phyloP scores from a whole-genome alignment of 331 rosid species.

The Malus hybrid region DNA sequence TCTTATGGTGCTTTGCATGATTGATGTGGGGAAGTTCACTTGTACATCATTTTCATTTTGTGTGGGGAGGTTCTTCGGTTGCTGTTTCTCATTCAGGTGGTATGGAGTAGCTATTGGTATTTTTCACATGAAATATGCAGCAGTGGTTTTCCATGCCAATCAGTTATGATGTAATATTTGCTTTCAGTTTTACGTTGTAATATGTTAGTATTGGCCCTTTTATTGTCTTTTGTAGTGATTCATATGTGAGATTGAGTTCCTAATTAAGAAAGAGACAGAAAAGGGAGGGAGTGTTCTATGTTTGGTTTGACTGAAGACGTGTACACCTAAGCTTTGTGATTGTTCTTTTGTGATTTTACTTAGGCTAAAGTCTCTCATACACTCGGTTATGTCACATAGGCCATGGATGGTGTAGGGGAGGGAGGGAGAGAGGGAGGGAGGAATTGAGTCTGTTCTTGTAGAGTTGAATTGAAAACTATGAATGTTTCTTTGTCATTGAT shows the following conservation, averaged over 20 bases:
- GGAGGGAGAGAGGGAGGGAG: not conserved
- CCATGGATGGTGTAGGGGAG: not conserved
- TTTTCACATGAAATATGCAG: not conserved
- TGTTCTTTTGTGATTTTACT: not conserved
- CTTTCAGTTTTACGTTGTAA: not conserved
- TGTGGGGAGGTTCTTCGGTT: not conserved
- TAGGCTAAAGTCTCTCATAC: not conserved
- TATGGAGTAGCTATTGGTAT: not conserved
- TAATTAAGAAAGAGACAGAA: not conserved
- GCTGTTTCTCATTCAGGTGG: not conserved
- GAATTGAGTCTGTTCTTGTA: too few species aligned
- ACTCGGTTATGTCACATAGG: not conserved
- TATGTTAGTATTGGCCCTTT: not conserved
- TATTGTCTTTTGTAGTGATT: not conserved
- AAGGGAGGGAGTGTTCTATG: not conserved
- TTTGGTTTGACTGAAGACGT: not conserved
- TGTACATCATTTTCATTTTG: not conserved
- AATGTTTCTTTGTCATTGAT: not conserved
- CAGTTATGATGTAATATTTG: not conserved
- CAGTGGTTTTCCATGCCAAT: not conserved
- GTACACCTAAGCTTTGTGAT: not conserved
- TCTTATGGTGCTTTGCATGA: not conserved
- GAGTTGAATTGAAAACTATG: too few species aligned
- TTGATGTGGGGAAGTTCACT: not conserved
- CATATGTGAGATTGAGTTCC: not conserved